Evolutionary conservation across 2,329 filamentous ascomycete genomes (phyloP), one percentile per base, ranked within the genome.

Genomic region (Pseudonectria foliicola): DNA sequence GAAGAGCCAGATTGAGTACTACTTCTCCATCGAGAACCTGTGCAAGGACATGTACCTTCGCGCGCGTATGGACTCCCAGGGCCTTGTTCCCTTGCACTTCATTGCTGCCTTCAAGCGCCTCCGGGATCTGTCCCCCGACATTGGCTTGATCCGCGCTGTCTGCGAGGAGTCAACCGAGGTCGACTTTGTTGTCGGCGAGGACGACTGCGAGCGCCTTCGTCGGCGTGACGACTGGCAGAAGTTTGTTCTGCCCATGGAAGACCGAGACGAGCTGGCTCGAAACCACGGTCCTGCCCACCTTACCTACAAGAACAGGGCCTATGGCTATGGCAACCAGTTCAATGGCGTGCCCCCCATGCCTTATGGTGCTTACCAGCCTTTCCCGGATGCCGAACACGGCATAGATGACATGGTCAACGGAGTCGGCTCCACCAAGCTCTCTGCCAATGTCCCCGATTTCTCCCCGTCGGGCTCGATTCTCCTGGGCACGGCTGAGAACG

Each of bases 1-100:
- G 31, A 68, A 63, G 35, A 57, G 56, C 45, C 66, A 73, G 54
- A 74, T 88, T 25, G 87, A 95, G 53, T 98, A 95, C 67, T 98
- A 98, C 63, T 95, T 98, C 64, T 96, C 90, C 1, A 75, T 95
- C 18, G 85, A 95, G 54, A 98, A 98, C 57, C 72, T 96, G 32
- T 85, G 86, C 71, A 95, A 95, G 63, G 92, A 98, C 54, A 72
- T 85, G 53, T 96, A 80, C 61, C 71, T 98, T 39, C 82, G 92
- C 38, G 80, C 77, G 52, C 81, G 89, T 50, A 96, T 98, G 92
- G 90, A 98, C 56, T 85, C 84, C 1, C 85, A 96, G 59, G 92
- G 92, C 13, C 96, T 89, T 54, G 89, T 95, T 11, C 80, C 78
- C 33, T 66, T 98, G 33, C 71, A 74, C 24, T 75, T 95, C 39